Conservation (phyloP, 192 early-diverging fungal genomes). For the Diversispora epigaea region DNA sequence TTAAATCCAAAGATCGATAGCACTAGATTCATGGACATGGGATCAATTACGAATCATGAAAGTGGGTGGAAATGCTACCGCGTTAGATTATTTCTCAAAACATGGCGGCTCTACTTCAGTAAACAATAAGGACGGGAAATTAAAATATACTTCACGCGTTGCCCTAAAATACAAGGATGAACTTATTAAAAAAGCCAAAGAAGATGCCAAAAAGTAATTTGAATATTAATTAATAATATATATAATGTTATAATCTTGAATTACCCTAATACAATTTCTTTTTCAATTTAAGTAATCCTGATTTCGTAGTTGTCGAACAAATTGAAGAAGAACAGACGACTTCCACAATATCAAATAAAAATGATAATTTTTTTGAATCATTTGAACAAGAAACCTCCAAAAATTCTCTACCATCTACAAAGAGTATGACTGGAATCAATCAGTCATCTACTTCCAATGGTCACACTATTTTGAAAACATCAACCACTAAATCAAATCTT, state of each 20-base stretch:
- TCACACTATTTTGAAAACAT: not conserved
- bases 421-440: not conserved
- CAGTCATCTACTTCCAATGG: not conserved
- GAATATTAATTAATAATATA: too few relatives aligned
- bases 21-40: slow-evolving; percentile 89
- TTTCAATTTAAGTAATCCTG: not conserved
- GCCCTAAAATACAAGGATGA: slow-evolving; percentile 83
- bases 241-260: not conserved
- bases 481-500: slow-evolving; percentile 26
- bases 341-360: not conserved
- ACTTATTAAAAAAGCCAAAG: slow-evolving; percentile 64
- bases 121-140: slow-evolving; percentile 68
- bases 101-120: slow-evolving; percentile 50
- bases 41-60: slow-evolving; percentile 90
- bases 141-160: slow-evolving; percentile 74
- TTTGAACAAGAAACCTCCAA: slow-evolving; percentile 9
- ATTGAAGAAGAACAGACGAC: slow-evolving; percentile 7
- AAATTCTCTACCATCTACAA: not conserved
- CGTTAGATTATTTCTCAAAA: slow-evolving; percentile 80
- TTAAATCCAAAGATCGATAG: slow-evolving; percentile 63
- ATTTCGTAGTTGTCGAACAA: slow-evolving; percentile 7
- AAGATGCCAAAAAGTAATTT: slow-evolving; percentile 58
- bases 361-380: slow-evolving; percentile 31
- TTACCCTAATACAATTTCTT: not conserved
- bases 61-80: slow-evolving; percentile 83